These are phyloP conservation scores for Glarea lozoyensis DNA, from an alignment of 495 filamentous ascomycete species.

Conservation along the genomic window DNA sequence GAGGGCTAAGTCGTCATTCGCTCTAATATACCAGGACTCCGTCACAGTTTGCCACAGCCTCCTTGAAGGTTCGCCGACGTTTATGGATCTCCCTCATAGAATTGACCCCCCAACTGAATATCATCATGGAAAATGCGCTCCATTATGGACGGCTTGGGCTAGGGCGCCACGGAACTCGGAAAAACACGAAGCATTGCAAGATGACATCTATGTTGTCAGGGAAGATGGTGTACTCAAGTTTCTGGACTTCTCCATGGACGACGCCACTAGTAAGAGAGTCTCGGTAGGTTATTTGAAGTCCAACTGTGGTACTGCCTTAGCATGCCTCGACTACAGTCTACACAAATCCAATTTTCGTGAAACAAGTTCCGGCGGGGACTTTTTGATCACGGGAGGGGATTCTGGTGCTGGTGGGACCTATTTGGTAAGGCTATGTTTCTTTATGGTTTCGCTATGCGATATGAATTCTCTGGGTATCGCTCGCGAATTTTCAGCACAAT, in stretches of 20 bases:
- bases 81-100: constrained; percentile 27
- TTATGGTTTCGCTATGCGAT: too few relatives aligned
- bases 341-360: too few relatives aligned
- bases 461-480: not conserved
- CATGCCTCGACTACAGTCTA: constrained; percentile 39
- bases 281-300: constrained; percentile 50
- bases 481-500: constrained; percentile 2
- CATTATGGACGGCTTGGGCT: constrained; percentile 59
- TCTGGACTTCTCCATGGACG: constrained; percentile 38
- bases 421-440: constrained; percentile 46
- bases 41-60: constrained; percentile 53
- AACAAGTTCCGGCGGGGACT: constrained; percentile 46
- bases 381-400: constrained; percentile 73
- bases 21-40: constrained; percentile 48
- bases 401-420: constrained; percentile 74
- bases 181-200: constrained; percentile 47
- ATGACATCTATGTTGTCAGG: constrained; percentile 69
- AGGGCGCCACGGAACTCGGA: constrained; percentile 53
- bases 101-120: constrained; percentile 24
- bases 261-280: constrained; percentile 36
- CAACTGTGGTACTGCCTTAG: constrained; percentile 58
- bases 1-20: constrained; percentile 52
- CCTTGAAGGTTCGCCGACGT: constrained; percentile 38
- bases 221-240: constrained; percentile 71
- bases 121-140: constrained; percentile 29